phyloP scores from a whole-genome alignment of 345 rosid species.

The Gynandropsis gynandra region DNA sequence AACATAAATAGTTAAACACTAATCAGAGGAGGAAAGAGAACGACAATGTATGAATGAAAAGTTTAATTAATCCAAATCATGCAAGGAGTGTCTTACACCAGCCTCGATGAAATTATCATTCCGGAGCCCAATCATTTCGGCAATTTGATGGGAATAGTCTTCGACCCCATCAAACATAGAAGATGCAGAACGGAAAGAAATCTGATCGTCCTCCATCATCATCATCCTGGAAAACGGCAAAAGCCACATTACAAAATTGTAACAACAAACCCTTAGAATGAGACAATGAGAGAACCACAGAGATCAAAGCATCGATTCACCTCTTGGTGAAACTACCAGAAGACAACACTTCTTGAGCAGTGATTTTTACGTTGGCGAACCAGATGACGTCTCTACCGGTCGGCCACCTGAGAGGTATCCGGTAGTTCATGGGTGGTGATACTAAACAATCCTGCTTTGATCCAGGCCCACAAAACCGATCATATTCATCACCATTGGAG shows the following conservation, averaged over 20 bases:
- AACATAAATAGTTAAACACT: background rate
- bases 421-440: conserved; percentile 66
- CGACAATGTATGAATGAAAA: background rate
- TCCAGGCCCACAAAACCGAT: conserved; percentile 55
- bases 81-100: conserved; percentile 54
- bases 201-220: conserved; percentile 95
- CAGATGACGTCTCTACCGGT: conserved; percentile 92
- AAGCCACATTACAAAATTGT: background rate
- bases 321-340: conserved; percentile 96
- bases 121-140: conserved; percentile 90
- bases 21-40: background rate
- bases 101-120: conserved; percentile 75
- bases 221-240: conserved; percentile 55
- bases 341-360: conserved; percentile 86
- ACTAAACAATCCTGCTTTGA: conserved; percentile 55
- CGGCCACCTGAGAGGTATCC: conserved; percentile 94
- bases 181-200: conserved; percentile 87
- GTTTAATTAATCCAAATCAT: background rate
- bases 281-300: background rate
- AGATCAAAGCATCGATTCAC: conserved; percentile 26
- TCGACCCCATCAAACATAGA: conserved; percentile 88
- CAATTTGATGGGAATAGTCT: conserved; percentile 97
- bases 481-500: conserved; percentile 44
- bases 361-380: conserved; percentile 79
- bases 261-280: conserved; percentile 10